phyloP scores from a whole-genome alignment of 1,284 basidiomycete genomes.

The Laetiporus sulphureus region DNA sequence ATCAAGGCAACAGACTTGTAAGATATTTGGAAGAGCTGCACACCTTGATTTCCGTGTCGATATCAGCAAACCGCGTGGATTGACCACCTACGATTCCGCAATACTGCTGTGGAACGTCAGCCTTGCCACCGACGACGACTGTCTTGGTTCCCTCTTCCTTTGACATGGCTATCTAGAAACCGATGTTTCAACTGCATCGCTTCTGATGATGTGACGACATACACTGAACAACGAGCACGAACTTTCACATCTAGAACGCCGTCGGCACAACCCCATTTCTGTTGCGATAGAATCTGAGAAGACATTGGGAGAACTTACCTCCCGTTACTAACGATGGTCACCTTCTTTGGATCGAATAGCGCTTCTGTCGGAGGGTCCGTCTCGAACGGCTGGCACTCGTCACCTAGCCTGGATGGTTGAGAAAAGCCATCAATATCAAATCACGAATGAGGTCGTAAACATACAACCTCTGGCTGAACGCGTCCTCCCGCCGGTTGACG shows the following conservation, averaged over 20 bases:
- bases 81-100: slow-evolving; percentile 59
- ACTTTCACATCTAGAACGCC: slow-evolving; percentile 31
- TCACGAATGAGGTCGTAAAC: slow-evolving; percentile 5
- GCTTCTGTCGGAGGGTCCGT: slow-evolving; percentile 34
- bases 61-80: slow-evolving; percentile 45
- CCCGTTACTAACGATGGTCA: slow-evolving; percentile 53
- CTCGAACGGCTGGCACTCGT: slow-evolving; percentile 51
- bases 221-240: slow-evolving; percentile 60
- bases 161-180: slow-evolving; percentile 51
- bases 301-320: slow-evolving; percentile 21
- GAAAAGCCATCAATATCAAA: too few relatives aligned
- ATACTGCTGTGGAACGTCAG: slow-evolving; percentile 45
- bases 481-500: slow-evolving; percentile 42
- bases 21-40: neutral
- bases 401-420: slow-evolving; percentile 51
- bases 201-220: slow-evolving; percentile 7
- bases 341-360: slow-evolving; percentile 47
- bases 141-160: slow-evolving; percentile 52
- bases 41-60: slow-evolving; percentile 56
- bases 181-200: neutral
- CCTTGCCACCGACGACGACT: slow-evolving; percentile 48
- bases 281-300: neutral
- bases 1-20: too few relatives aligned
- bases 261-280: neutral
- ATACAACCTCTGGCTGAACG: slow-evolving; percentile 44